These are phyloP conservation scores for Boletus patriciae DNA, from an alignment of 768 basidiomycete species.

Conservation along the genomic window DNA sequence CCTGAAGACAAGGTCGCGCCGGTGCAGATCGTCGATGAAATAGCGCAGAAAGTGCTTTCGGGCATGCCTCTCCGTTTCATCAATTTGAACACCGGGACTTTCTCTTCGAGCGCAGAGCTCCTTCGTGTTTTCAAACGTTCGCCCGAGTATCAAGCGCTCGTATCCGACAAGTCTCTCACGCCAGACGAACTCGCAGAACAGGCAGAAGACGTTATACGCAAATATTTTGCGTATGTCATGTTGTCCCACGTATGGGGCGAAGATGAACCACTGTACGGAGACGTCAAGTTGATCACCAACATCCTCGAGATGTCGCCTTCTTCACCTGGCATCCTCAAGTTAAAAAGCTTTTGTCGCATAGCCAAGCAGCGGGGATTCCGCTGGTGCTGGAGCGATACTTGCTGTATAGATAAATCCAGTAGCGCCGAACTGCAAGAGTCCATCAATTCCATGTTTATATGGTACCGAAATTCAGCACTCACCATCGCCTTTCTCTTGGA, in stretches of 20 bases:
- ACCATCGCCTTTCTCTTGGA: constrained; percentile 33
- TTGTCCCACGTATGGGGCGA: constrained; percentile 31
- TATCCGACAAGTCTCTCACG: constrained; percentile 7
- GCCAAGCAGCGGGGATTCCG: constrained; percentile 18
- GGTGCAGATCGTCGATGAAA: constrained; percentile 16
- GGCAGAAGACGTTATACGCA: constrained; percentile 15
- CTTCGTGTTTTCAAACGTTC: constrained; percentile 19
- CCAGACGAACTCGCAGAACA: constrained; percentile 11
- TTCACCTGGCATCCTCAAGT: constrained; percentile 19
- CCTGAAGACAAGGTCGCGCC: constrained; percentile 11
- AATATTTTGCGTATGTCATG: constrained; percentile 30
- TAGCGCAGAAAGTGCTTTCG: constrained; percentile 17
- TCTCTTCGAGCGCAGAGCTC: constrained; percentile 20
- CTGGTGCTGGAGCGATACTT: constrained; percentile 35
- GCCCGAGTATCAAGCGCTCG: constrained; percentile 11
- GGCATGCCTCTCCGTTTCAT: constrained; percentile 27
- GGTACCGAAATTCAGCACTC: constrained; percentile 32
- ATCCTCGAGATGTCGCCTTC: constrained; percentile 20
- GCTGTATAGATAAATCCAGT: constrained; percentile 32
- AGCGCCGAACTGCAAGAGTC: constrained; percentile 33
- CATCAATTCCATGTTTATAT: constrained; percentile 34
- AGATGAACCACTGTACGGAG: constrained; percentile 26
- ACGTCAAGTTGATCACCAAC: constrained; percentile 11
- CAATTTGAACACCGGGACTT: constrained; percentile 19
- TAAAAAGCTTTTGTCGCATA: constrained; percentile 23